Evolutionary conservation across 1,139 yeast species (phyloP), one percentile per base, ranked within the genome.

Genomic region (Suhomyces ambrosiae): DNA sequence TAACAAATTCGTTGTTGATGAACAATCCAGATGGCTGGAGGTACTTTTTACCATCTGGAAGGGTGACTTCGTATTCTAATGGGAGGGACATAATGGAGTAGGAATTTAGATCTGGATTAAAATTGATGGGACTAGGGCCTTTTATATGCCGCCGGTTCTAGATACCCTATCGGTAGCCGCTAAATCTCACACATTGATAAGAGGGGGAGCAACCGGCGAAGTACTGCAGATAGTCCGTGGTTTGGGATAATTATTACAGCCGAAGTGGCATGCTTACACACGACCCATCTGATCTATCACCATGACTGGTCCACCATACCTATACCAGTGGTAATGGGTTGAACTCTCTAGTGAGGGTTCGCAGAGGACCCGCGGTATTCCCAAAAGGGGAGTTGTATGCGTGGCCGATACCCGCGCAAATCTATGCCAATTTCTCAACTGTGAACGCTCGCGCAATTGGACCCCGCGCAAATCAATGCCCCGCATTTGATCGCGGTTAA

Each of bases 1-100:
- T 63, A 45, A 84, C 83, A 55, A 82, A 87, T 60, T 86, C 86
- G 59, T 85, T 85, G 70, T 86, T 82, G 60, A 87, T 84, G 72
- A 86, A 86, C 54, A 87, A 71, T 41, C 95, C 95, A 12, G 84
- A 68, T 46, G 95, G 96, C 60, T 86, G 70, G 61, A 70, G 37
- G 58, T 71, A 77, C 35, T 67, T 67, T 38, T 61, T 54, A 33
- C 86, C 86, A 42, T 74, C 76, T 35, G 86, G 84, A 49, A 80
- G 65, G 4, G 69, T 63, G 43, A 80, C 68, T 40, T 72, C 71
- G 51, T 61, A 56, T 52, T 56, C 58, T 48, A 71, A 63, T 28
- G 71, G 69, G 37, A 62, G 49, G n/a, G 65, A 52, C 66, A 61
- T 61, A n/a, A 15, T 37, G 12, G n/a, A 13, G n/a, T 31, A 10